Evolutionary conservation across 306 rosid genomes (phyloP), one percentile per base, ranked within the genome.

Genomic region (Erythrophleum fordii): DNA sequence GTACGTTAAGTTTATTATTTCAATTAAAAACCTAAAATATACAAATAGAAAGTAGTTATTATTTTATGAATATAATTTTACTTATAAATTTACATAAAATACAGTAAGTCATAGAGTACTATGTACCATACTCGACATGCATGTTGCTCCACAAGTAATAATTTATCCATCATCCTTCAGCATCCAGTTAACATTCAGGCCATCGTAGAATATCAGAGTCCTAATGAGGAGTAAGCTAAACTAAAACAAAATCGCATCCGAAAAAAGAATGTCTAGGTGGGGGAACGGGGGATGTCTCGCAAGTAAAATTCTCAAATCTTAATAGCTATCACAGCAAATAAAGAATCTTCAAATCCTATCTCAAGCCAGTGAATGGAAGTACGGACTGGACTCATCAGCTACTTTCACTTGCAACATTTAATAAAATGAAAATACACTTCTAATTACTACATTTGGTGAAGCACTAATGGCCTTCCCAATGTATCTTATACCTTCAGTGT

Each of bases 391-490:
- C 59, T 77, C 56, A 79, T 79, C 77, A 75, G 79, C 92, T 80
- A 62, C 84, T 62, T 60, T 56, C 76, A 84, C 88, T 72, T 87
- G 82, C 83, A 83, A 86, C 86, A 77, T 66, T 20, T 39, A 39
- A 29, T 11, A 20, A 20, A 66, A 67, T 81, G 85, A 82, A 82
- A 87, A 87, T 84, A 82, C 83, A 83, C 82, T 81, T 83, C 89
- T 88, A 88, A 82, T 69, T 84, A 83, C 83, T 86, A 89, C 85
- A 84, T 74, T 73, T 80, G 86, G 92, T 81, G 85, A 79, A 83
- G 87, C 79, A 82, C 51, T 22, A 87, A 77, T 39, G 85, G 80
- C 80, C 77, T 80, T 84, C 81, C 77, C 89, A 86, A 87, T 78
- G 69, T 74, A 70, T 77, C 73, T 67, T 41, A 67, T 41, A 66